These are phyloP conservation scores for Pelargonium fulgidum DNA, from an alignment of 441 rosid species.

Conservation along the genomic window DNA sequence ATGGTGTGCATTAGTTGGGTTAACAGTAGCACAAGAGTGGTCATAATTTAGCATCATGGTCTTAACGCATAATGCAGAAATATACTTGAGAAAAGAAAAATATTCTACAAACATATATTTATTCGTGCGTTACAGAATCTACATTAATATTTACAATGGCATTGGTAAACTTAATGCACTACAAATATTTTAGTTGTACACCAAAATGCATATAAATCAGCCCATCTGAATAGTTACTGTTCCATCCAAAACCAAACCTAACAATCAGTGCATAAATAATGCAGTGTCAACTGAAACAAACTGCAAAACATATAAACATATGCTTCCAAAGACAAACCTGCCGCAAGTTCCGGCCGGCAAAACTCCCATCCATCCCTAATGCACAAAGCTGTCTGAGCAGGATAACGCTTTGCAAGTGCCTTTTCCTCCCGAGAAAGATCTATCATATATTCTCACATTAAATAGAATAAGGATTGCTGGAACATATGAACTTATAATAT, in stretches of 20 bases:
- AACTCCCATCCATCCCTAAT: constrained; percentile 98
- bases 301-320: not conserved
- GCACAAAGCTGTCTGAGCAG: constrained; percentile 80
- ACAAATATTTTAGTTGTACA: not conserved
- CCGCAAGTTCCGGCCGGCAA: constrained; percentile 78
- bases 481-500: constrained; percentile 14
- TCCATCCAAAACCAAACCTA: not conserved
- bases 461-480: constrained; percentile 10
- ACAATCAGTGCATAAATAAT: not conserved
- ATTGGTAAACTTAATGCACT: not conserved
- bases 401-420: constrained; percentile 80
- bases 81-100: not conserved
- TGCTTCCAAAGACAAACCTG: constrained; percentile 46
- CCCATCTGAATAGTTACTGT: not conserved
- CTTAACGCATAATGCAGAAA: not conserved
- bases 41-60: not conserved
- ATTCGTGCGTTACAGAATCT: not conserved
- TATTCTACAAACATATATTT: not conserved
- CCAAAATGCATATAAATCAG: not conserved
- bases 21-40: not conserved
- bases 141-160: not conserved
- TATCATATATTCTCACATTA: constrained; percentile 31
- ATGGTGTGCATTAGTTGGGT: not conserved
- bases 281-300: constrained; percentile 4
- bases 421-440: constrained; percentile 90